These are phyloP conservation scores for Termitomyces sp. DNA, from an alignment of 768 basidiomycete genomes.

Conservation along the genomic window DNA sequence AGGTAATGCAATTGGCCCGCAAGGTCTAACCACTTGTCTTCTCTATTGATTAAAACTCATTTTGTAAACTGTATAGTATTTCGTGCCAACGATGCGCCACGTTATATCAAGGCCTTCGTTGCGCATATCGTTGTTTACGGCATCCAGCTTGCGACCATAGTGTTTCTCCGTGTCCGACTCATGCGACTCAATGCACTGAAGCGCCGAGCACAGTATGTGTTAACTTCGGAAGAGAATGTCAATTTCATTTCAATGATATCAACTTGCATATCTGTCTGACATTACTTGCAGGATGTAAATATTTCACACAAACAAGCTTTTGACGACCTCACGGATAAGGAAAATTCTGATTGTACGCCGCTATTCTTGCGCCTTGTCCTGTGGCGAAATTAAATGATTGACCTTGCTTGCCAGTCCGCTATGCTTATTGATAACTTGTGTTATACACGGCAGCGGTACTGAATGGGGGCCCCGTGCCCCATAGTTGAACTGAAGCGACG, in stretches of 20 bases:
- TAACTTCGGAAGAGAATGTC: not conserved
- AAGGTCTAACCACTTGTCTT: constrained; percentile 21
- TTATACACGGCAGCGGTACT: not conserved
- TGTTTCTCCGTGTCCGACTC: constrained; percentile 34
- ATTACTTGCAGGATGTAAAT: constrained; percentile 21
- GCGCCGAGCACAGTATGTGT: constrained; percentile 25
- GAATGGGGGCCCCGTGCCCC: not conserved
- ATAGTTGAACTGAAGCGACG: not conserved
- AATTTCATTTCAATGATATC: not conserved
- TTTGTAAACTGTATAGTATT: constrained; percentile 28
- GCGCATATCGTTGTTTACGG: constrained; percentile 44
- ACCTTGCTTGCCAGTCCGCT: constrained; percentile 24
- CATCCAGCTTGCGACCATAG: constrained; percentile 32
- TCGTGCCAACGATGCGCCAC: constrained; percentile 38
- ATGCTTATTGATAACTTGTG: constrained; percentile 24
- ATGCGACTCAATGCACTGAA: constrained; percentile 38
- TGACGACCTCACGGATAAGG: constrained; percentile 42
- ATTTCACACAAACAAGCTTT: constrained; percentile 38
- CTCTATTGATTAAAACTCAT: not conserved
- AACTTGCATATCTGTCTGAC: not conserved
- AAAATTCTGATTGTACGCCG: constrained; percentile 41
- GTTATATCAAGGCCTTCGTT: constrained; percentile 42
- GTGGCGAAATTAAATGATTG: not conserved
- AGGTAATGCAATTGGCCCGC: constrained; percentile 44
- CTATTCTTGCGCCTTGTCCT: not conserved